Evolutionary conservation across 169 alveolate species (phyloP).

Genomic region (Plasmodium vivax): DNA sequence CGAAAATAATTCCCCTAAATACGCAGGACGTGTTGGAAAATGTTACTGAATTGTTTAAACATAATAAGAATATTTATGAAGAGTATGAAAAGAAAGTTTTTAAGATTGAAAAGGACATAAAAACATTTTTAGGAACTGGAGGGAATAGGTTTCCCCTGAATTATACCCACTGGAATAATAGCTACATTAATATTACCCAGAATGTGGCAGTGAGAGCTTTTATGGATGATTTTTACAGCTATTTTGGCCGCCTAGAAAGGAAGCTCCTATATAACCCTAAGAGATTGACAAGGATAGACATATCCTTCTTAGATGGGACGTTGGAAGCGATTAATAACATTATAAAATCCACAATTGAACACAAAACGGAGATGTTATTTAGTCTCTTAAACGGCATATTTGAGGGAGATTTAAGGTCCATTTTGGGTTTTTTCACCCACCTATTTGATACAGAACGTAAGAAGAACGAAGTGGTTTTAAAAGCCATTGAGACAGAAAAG

Average conservation of each 20-base stretch:
- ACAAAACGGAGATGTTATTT: conserved; percentile 2
- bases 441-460: neutral
- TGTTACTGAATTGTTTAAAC: neutral
- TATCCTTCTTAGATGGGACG: neutral
- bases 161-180: conserved; percentile 22
- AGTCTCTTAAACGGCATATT: neutral
- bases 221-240: conserved; percentile 13
- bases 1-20: neutral
- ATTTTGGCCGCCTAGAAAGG: neutral
- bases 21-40: neutral
- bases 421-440: conserved; percentile 6
- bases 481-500: neutral
- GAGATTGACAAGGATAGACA: neutral
- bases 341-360: conserved; percentile 3
- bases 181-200: conserved; percentile 5
- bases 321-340: neutral
- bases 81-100: neutral
- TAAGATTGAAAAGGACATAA: conserved; percentile 8
- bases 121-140: neutral
- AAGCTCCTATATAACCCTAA: neutral
- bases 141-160: conserved; percentile 8
- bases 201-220: conserved; percentile 31
- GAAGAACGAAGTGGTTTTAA: neutral
- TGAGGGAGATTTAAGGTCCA: conserved; percentile 7
- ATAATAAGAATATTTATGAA: neutral